Base-by-base conservation (phyloP, 495 filamentous ascomycete species). In the Glarea lozoyensis region DNA sequence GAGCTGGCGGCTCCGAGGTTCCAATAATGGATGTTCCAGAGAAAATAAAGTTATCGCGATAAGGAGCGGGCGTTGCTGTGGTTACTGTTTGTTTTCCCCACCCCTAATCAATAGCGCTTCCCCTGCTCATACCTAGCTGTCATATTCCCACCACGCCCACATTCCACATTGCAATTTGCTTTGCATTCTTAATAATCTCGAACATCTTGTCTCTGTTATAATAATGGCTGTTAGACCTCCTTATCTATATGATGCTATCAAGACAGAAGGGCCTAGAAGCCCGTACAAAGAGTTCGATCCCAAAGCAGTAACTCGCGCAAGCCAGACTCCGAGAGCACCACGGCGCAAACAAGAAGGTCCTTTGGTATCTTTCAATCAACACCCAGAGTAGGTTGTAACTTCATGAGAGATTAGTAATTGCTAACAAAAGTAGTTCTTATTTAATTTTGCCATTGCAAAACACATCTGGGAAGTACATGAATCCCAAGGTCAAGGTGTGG, bases 251-350 rank as follows among this genome's bases (percentile, higher is more conserved):
- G 75, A 80, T 53, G 58, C 63, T 23, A 60, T 70, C 32, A 56
- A 47, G 40, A 54, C 52, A 36, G 64, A 74, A 10, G 38, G 35
- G 9, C 20, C 45, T 5, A 23, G 40, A 21, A 37, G 23, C 29
- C 57, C 71, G 49, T 68, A 82, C 24, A 66, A 62, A 6, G 55
- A 59, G 0, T 95, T 92, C 64, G 84, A 95, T 54, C 88, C 88
- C 11, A 92, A 86, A 55, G 81, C 81, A 42, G 76, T 82, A 24
- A 85, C 86, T 7, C 70, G 83, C 58, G 81, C 84, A 43, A 87
- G 82, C 60, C 79, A 65, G 53, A 63, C 73, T 48, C 68, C 64
- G 12, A 69, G 72, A 46, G 57, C 60, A 10, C 69, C 66, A 10
- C 76, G 70, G 42, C 65, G 70, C n/a, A 82, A 82, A 68, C 69